Percentiles rank a stretch among this genome's conserved stretches.
Evolutionary conservation across 345 rosid genomes (phyloP).

Genomic region (Camelina neglecta): DNA sequence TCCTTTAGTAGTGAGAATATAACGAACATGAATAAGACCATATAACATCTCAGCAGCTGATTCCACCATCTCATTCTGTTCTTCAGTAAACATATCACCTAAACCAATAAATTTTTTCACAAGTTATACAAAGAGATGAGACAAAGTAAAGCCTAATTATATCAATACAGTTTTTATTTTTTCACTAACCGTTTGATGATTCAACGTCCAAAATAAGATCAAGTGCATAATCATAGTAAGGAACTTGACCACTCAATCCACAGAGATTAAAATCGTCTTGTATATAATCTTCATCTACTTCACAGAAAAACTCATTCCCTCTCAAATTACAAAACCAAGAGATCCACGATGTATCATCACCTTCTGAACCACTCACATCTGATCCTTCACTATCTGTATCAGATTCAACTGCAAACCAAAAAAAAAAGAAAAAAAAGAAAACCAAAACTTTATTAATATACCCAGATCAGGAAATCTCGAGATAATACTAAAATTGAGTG

Average conservation of each 20-base stretch:
- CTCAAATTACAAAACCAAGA: constrained; percentile 97
- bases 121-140: not conserved
- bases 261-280: constrained; percentile 98
- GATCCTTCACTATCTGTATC: constrained; percentile 86
- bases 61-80: constrained; percentile 93
- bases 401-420: constrained; percentile 59
- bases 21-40: constrained; percentile 95
- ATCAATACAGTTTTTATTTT: not conserved
- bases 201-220: constrained; percentile 91
- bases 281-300: constrained; percentile 95
- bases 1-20: constrained; percentile 89
- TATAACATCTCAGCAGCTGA: constrained; percentile 97
- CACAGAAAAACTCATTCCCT: constrained; percentile 96
- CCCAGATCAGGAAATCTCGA: not conserved
- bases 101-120: not conserved
- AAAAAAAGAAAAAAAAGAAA: not conserved
- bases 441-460: not conserved
- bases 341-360: constrained; percentile 95
- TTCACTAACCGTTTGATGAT: constrained; percentile 80
- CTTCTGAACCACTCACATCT: constrained; percentile 93
- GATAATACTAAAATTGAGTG: not conserved
- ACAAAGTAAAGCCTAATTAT: not conserved
- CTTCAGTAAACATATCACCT: constrained; percentile 98
- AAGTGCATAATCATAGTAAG: constrained; percentile 82
- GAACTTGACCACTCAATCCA: constrained; percentile 97